Conservation (phyloP, 305 asterid genomes). For the Euphrasia arctica region DNA sequence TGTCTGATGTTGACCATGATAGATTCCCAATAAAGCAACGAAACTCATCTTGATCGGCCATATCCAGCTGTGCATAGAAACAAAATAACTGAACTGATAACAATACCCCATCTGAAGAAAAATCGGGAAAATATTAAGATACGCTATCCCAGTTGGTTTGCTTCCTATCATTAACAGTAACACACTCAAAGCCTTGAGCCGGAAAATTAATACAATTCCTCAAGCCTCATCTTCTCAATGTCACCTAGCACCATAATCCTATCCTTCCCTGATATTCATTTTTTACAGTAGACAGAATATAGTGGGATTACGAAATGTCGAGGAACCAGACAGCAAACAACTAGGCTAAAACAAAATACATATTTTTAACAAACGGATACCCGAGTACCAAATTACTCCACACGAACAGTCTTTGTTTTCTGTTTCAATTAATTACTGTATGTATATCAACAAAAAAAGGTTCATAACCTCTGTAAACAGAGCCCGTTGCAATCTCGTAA, state of each 20-base stretch:
- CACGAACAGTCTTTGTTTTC: background rate
- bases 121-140: background rate
- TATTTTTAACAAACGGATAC: background rate
- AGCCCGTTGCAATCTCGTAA: background rate
- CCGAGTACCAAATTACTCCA: background rate
- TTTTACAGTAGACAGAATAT: background rate
- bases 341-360: too few relatives aligned
- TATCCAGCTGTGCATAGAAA: conserved; percentile 27
- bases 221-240: conserved; percentile 5
- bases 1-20: conserved; percentile 63
- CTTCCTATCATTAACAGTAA: background rate
- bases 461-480: background rate
- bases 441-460: too few relatives aligned
- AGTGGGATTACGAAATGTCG: background rate
- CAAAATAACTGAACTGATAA: conserved; percentile 13
- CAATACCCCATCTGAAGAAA: background rate
- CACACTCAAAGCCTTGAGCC: background rate
- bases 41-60: conserved; percentile 51
- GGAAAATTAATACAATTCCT: background rate
- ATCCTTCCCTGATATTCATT: background rate
- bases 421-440: background rate
- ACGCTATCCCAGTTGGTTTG: background rate
- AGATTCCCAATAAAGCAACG: conserved; percentile 63
- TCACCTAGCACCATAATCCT: background rate
- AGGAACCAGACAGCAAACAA: too few relatives aligned